A percentile compares a stretch with the other conserved stretches of the same genome.
phyloP scores from a whole-genome alignment of 1,284 basidiomycete genomes.

The Ganoderma resinaceum region DNA sequence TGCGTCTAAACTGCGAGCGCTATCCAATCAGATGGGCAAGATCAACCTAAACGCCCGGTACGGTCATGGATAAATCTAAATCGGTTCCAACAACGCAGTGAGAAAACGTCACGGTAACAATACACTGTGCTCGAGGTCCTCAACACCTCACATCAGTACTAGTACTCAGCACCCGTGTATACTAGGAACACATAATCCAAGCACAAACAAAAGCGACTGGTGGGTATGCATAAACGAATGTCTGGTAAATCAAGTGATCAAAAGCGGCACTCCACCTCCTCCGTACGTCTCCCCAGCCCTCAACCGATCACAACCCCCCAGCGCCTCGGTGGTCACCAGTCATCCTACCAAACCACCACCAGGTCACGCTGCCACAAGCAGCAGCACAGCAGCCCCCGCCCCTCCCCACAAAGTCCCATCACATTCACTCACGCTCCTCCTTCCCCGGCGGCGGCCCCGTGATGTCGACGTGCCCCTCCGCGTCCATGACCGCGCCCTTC shows the following conservation, averaged over 20 bases:
- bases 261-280: not conserved
- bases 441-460: slow-evolving; percentile 47
- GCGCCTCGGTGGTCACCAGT: not conserved
- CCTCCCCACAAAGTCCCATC: too few species aligned
- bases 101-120: not conserved
- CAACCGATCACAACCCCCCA: too few species aligned
- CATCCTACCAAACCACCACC: not conserved
- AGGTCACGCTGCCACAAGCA: too few species aligned
- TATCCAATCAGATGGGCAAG: not conserved
- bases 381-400: too few species aligned
- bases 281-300: not conserved
- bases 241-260: not conserved
- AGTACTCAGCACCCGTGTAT: not conserved
- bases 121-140: not conserved
- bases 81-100: not conserved
- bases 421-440: not conserved
- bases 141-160: not conserved
- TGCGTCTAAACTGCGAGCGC: too few species aligned
- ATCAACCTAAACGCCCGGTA: not conserved
- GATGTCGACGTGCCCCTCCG: slow-evolving; percentile 72
- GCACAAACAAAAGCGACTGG: not conserved
- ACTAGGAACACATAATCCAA: not conserved
- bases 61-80: too few species aligned
- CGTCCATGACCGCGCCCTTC: slow-evolving; percentile 68
- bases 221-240: not conserved